These are phyloP conservation scores for Hymenoscyphus infarciens DNA, from an alignment of 2,329 filamentous ascomycete genomes.

Conservation along the genomic window DNA sequence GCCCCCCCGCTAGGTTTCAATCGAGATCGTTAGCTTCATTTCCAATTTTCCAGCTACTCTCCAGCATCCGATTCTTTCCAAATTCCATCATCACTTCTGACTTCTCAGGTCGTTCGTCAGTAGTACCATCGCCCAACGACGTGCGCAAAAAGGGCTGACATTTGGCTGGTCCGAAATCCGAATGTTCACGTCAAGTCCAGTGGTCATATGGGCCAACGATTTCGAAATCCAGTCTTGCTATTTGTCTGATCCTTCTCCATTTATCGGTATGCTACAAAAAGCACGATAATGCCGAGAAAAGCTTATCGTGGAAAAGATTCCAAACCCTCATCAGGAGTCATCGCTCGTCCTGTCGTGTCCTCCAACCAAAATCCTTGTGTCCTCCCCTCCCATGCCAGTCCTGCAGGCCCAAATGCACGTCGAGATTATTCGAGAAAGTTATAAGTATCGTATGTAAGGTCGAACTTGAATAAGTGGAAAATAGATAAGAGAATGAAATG, in stretches of 20 bases:
- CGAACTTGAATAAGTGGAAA: slow-evolving; percentile 13
- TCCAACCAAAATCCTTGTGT: slow-evolving; percentile 6
- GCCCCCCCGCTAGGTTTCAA: background rate
- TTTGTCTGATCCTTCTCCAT: background rate
- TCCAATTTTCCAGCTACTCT: background rate
- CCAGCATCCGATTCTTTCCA: background rate
- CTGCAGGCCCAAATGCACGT: slow-evolving; percentile 19
- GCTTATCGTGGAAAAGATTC: slow-evolving; percentile 12
- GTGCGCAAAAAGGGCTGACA: background rate
- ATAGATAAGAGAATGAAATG: slow-evolving; percentile 20
- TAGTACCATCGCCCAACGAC: background rate
- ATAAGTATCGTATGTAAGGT: slow-evolving; percentile 13
- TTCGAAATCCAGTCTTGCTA: background rate
- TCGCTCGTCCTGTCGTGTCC: slow-evolving; percentile 14
- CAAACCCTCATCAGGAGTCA: slow-evolving; percentile 16
- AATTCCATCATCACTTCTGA: background rate
- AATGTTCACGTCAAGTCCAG: slow-evolving; percentile 4
- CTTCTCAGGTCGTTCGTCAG: too few relatives aligned
- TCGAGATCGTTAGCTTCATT: background rate
- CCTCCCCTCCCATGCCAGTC: slow-evolving; percentile 11
- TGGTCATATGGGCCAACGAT: slow-evolving; percentile 8
- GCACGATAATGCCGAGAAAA: slow-evolving; percentile 8
- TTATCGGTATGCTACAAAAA: slow-evolving; percentile 21
- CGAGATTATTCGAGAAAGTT: slow-evolving; percentile 16
- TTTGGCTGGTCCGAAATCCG: background rate